Percentiles rank a stretch among this genome's conserved stretches.
Conservation (phyloP, 2,329 filamentous ascomycete species). For the Ceratocystis variospora region DNA sequence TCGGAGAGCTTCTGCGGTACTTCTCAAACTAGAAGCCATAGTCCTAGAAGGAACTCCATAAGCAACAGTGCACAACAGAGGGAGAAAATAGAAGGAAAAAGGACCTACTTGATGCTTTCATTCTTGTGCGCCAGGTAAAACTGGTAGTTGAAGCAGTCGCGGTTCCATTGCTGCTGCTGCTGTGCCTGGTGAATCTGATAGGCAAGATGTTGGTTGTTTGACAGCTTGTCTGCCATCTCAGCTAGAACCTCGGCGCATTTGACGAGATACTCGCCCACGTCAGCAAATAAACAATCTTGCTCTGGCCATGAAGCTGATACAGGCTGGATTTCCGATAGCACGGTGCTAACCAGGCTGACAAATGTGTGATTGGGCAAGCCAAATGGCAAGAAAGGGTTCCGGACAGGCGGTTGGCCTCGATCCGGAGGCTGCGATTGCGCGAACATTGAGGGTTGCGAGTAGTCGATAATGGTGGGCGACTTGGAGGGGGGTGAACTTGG, state of each 20-base stretch:
- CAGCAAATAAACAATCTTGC: conserved; percentile 14
- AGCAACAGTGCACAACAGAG: background rate
- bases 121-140: conserved; percentile 16
- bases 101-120: conserved; percentile 15
- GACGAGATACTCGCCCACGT: conserved; percentile 17
- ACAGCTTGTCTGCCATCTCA: conserved; percentile 13
- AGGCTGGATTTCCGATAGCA: conserved; percentile 12
- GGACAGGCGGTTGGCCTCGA: conserved; percentile 11
- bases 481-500: background rate
- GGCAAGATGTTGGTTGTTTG: conserved; percentile 10
- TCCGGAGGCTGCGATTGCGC: conserved; percentile 15
- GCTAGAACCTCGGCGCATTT: conserved; percentile 16
- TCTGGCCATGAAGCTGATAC: conserved; percentile 12
- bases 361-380: conserved; percentile 11
- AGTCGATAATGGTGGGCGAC: conserved; percentile 16
- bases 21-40: conserved; percentile 8
- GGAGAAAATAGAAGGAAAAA: background rate
- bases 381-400: conserved; percentile 14
- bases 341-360: conserved; percentile 6
- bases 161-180: conserved; percentile 14
- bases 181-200: conserved; percentile 16
- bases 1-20: conserved; percentile 12
- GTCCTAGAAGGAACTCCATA: conserved; percentile 3
- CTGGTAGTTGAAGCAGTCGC: conserved; percentile 12
- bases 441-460: conserved; percentile 15